These are phyloP conservation scores for Boletus subcaerulescens DNA, from an alignment of 768 basidiomycete genomes.

Conservation along the genomic window DNA sequence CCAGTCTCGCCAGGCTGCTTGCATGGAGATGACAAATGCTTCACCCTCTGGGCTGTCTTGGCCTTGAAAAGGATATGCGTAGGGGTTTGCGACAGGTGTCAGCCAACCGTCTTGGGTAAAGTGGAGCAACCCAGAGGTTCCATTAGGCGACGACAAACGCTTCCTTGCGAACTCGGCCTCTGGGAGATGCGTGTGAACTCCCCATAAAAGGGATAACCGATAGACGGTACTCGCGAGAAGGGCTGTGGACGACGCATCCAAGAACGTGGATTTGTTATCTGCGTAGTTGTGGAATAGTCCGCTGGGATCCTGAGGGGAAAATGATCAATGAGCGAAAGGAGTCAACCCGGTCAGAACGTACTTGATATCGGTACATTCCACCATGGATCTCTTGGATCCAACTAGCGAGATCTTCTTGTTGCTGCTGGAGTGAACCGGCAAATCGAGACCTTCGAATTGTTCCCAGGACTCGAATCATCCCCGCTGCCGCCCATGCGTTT, in stretches of 20 bases:
- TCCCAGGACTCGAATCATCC: constrained; percentile 78
- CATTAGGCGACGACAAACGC: constrained; percentile 26
- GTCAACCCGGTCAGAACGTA: constrained; percentile 32
- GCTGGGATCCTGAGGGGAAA: constrained; percentile 1
- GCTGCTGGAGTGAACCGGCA: constrained; percentile 41
- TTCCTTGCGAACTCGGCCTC: constrained; percentile 56
- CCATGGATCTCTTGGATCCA: constrained; percentile 74
- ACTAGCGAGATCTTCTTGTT: constrained; percentile 54
- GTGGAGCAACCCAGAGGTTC: constrained; percentile 36
- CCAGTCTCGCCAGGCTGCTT: constrained; percentile 80
- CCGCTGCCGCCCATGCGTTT: constrained; percentile 87
- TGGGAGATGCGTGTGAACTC: constrained; percentile 48
- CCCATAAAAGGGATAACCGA: constrained; percentile 56
- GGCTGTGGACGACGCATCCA: constrained; percentile 70
- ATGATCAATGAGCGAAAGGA: neutral
- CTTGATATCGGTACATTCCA: constrained; percentile 64
- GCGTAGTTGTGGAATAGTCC: constrained; percentile 68
- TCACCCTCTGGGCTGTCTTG: constrained; percentile 68
- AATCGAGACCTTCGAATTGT: constrained; percentile 67
- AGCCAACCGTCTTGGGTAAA: constrained; percentile 65
- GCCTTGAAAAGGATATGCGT: constrained; percentile 47
- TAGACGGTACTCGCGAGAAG: constrained; percentile 77
- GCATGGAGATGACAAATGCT: constrained; percentile 74
- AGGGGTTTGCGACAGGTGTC: constrained; percentile 72
- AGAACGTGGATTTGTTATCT: constrained; percentile 55